Percentiles rank a stretch among this genome's conserved stretches.
Evolutionary conservation across 202 grass and related monocot species (phyloP).

Genomic region (Panicum virgatum): DNA sequence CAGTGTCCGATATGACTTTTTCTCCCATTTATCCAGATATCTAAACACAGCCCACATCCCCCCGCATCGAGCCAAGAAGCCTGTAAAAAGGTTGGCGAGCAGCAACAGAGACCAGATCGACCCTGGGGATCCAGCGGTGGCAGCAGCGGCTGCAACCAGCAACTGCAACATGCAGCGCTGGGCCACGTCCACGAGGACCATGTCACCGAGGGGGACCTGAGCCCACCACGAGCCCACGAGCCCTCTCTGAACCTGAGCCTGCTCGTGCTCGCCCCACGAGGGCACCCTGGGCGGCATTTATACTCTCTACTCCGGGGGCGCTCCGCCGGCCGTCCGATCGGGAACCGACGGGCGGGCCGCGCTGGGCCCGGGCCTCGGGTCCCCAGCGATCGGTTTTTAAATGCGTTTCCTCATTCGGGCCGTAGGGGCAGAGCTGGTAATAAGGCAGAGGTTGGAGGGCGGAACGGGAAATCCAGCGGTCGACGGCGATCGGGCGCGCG

Average conservation of each 20-base stretch:
- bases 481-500: constrained; percentile 2
- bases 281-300: constrained; percentile 35
- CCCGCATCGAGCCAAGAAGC: constrained; percentile 16
- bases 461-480: background rate
- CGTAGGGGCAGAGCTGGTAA: background rate
- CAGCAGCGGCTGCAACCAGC: background rate
- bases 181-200: constrained; percentile 38
- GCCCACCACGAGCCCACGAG: background rate
- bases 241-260: constrained; percentile 18
- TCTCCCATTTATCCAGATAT: too few species aligned
- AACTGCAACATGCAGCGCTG: background rate
- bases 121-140: constrained; percentile 36
- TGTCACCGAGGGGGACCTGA: background rate
- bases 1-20: too few species aligned
- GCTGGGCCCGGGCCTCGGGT: background rate
- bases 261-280: constrained; percentile 24
- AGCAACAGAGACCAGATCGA: constrained; percentile 41
- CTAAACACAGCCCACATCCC: too few species aligned
- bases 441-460: background rate
- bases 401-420: background rate
- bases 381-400: constrained; percentile 31
- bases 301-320: background rate
- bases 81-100: constrained; percentile 35
- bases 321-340: background rate
- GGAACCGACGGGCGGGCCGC: background rate